Conservation (phyloP, 176 grass and related monocot species). For the Cymbopogon citratus region DNA sequence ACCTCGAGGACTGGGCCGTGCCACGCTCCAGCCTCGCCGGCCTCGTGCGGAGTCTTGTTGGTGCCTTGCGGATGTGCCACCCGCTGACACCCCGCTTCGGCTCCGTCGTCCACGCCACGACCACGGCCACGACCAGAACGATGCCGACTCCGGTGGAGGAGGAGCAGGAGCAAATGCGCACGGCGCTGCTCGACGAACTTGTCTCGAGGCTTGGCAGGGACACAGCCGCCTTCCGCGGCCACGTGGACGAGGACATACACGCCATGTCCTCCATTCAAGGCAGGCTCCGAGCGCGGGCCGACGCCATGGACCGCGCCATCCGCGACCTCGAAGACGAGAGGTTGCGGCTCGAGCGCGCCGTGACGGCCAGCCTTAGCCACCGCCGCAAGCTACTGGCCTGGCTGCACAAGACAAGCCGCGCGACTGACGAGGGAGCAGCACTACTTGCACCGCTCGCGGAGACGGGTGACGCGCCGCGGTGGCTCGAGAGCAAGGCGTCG, state of each 20-base stretch:
- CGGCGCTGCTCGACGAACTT: not conserved
- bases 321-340: conserved; percentile 25
- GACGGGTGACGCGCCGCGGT: not conserved
- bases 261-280: not conserved
- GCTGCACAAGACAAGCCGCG: not conserved
- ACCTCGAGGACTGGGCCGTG: conserved; percentile 19
- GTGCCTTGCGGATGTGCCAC: conserved; percentile 1
- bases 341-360: not conserved
- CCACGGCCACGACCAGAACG: not conserved
- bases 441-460: not conserved
- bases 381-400: conserved; percentile 4
- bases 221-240: not conserved
- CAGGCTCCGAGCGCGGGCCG: not conserved
- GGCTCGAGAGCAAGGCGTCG: conserved; percentile 25
- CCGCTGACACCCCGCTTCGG: not conserved
- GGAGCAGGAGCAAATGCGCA: not conserved
- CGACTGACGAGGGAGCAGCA: not conserved
- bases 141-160: not conserved
- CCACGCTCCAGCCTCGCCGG: conserved; percentile 17
- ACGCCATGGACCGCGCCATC: not conserved
- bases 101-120: not conserved
- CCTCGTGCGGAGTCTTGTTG: not conserved
- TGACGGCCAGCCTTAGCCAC: conserved; percentile 6
- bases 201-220: not conserved
- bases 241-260: not conserved